Conservation (phyloP, 1,139 yeast species). For the Eremothecium coryli region DNA sequence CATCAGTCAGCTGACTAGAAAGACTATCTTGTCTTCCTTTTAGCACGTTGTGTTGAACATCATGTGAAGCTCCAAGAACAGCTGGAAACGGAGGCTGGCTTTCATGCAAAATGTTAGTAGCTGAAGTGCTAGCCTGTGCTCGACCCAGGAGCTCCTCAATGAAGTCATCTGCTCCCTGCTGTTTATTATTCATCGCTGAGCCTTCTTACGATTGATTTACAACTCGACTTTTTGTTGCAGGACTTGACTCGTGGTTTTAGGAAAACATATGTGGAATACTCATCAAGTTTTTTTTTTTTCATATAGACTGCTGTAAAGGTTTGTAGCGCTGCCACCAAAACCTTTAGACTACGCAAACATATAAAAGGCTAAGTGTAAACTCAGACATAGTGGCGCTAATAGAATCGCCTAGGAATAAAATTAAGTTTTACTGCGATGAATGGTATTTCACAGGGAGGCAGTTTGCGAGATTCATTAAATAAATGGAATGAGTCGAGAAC, state of each 20-base stretch:
- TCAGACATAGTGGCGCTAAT: too few relatives aligned
- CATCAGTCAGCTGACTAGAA: constrained; percentile 3
- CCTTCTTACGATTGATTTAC: neutral
- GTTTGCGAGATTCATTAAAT: constrained; percentile 33
- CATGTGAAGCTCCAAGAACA: neutral
- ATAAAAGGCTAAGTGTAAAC: too few relatives aligned
- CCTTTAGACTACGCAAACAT: too few relatives aligned
- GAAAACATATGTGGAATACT: neutral
- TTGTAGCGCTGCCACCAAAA: too few relatives aligned
- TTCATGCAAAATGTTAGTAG: neutral
- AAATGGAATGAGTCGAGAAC: constrained; percentile 32
- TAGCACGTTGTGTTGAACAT: neutral
- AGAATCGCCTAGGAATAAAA: too few relatives aligned
- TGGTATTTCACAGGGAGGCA: constrained; percentile 16
- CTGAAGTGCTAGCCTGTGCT: neutral
- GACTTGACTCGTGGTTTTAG: neutral
- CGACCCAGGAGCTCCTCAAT: constrained; percentile 6
- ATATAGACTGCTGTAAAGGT: too few relatives aligned
- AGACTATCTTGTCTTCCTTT: constrained; percentile 6
- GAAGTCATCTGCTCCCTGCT: constrained; percentile 2
- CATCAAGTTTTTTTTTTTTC: neutral
- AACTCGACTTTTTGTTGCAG: too few relatives aligned
- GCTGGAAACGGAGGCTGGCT: neutral
- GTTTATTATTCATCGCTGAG: constrained; percentile 2
- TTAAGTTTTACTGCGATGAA: too few relatives aligned